A percentile compares a stretch with the other conserved stretches of the same genome.
phyloP scores from a whole-genome alignment of 2,329 filamentous ascomycete species.

The Penicillium sp. region DNA sequence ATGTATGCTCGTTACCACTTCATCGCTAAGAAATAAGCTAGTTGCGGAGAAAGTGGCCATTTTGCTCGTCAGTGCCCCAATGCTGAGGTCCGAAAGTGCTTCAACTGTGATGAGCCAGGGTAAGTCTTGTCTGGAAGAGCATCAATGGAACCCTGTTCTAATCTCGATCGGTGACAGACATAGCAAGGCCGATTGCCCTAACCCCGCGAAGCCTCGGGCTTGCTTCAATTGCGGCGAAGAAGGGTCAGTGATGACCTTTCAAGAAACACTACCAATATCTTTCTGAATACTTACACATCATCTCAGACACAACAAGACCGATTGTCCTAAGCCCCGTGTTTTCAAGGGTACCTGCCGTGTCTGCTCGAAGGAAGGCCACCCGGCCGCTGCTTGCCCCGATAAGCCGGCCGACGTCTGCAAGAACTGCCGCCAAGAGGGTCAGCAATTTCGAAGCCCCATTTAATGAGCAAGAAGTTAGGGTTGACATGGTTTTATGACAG shows the following conservation, averaged over 20 bases:
- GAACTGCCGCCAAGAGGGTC: conserved; percentile 51
- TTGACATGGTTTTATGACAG: conserved; percentile 26
- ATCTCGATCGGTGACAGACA: conserved; percentile 33
- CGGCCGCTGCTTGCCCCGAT: conserved; percentile 47
- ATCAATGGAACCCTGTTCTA: neutral
- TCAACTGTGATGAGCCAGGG: conserved; percentile 50
- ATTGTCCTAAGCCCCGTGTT: conserved; percentile 50
- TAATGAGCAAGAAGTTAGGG: neutral
- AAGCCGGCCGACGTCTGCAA: conserved; percentile 47
- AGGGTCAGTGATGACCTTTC: conserved; percentile 8
- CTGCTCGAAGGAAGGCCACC: conserved; percentile 51
- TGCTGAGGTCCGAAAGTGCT: conserved; percentile 33
- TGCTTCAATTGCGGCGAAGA: conserved; percentile 19
- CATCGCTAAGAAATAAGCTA: conserved; percentile 17
- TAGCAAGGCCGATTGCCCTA: conserved; percentile 47
- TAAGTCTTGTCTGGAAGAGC: conserved; percentile 13
- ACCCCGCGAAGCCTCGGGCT: conserved; percentile 33
- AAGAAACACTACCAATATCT: neutral
- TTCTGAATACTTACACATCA: neutral
- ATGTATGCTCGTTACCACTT: neutral
- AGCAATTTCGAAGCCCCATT: neutral
- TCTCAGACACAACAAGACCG: conserved; percentile 28
- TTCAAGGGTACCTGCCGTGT: conserved; percentile 51
- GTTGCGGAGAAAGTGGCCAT: conserved; percentile 40
- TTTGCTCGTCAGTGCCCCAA: conserved; percentile 48